A percentile compares a stretch with the other conserved stretches of the same genome.
Conservation (phyloP, 225 moss, liverwort and hornwort genomes). For the Pseudisothecium myosuroides region DNA sequence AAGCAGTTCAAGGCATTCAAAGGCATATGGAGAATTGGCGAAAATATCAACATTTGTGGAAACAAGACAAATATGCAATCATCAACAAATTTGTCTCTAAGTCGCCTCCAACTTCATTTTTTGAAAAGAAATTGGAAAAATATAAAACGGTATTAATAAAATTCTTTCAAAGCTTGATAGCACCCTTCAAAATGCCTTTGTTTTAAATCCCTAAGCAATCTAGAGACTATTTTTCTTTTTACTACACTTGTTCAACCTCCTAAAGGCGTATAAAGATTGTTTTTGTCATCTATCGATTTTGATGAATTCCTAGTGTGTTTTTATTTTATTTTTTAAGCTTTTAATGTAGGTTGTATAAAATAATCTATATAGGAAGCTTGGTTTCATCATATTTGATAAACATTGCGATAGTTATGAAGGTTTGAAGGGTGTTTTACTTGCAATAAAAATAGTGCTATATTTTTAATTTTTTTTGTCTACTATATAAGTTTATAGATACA, state of each 20-base stretch:
- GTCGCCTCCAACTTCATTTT: slow-evolving; percentile 29
- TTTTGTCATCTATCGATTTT: not conserved
- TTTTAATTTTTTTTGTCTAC: not conserved
- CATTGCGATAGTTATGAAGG: not conserved
- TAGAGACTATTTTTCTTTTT: no score
- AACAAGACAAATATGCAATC: slow-evolving; percentile 51
- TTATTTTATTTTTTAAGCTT: not conserved
- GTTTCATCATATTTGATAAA: not conserved
- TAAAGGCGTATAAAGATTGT: rapidly evolving
- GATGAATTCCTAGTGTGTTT: not conserved
- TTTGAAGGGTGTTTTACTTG: not conserved
- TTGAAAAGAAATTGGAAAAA: slow-evolving; percentile 80
- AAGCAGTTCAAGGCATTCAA: slow-evolving; percentile 67
- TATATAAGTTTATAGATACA: not conserved
- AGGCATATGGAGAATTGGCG: slow-evolving; percentile 77
- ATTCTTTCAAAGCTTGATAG: not conserved
- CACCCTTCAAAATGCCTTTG: not conserved
- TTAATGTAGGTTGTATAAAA: not conserved
- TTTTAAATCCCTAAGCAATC: not conserved
- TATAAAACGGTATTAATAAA: slow-evolving; percentile 36
- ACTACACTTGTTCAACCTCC: not conserved
- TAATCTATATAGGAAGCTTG: no score
- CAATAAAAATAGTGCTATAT: not conserved
- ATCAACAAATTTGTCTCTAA: slow-evolving; percentile 52
- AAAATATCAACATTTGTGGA: slow-evolving; percentile 93